Percentiles rank a stretch among this genome's conserved stretches.
These are phyloP conservation scores for Trifolium repens DNA, from an alignment of 306 rosid genomes.

Conservation along the genomic window DNA sequence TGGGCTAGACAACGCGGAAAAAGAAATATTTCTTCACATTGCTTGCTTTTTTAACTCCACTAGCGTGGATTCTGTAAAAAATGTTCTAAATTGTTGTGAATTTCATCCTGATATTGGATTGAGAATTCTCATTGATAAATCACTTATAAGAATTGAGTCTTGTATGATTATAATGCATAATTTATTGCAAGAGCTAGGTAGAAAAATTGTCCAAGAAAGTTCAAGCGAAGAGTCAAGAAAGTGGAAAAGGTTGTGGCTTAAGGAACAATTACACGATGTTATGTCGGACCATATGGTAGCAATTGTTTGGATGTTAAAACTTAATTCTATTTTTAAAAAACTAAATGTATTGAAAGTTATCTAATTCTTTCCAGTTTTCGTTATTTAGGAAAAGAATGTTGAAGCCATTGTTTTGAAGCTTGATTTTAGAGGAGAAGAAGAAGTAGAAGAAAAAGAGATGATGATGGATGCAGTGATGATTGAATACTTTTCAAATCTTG, in stretches of 20 bases:
- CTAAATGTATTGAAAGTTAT: neutral
- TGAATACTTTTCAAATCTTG: too few relatives aligned
- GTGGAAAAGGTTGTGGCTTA: constrained; percentile 35
- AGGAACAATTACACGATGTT: neutral
- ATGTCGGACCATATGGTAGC: neutral
- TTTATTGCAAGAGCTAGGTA: constrained; percentile 18
- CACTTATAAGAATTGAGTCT: too few relatives aligned
- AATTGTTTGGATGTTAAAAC: neutral
- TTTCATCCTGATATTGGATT: constrained; percentile 11
- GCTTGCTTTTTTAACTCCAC: neutral
- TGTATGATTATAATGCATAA: neutral
- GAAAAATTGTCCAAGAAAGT: neutral
- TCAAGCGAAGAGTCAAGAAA: constrained; percentile 12
- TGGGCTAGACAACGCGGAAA: neutral
- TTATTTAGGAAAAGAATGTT: too few relatives aligned
- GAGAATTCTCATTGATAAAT: constrained; percentile 10
- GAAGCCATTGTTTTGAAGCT: too few relatives aligned
- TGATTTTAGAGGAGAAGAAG: too few relatives aligned
- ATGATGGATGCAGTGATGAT: too few relatives aligned
- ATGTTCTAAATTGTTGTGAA: neutral
- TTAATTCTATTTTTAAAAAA: neutral
- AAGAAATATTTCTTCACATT: constrained; percentile 43
- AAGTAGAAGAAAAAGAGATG: too few relatives aligned
- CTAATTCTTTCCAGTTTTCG: neutral
- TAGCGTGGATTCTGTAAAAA: accelerated